Evolutionary conservation across 768 basidiomycete genomes (phyloP), one percentile per base, ranked within the genome.

Genomic region (Serendipita vermifera): DNA sequence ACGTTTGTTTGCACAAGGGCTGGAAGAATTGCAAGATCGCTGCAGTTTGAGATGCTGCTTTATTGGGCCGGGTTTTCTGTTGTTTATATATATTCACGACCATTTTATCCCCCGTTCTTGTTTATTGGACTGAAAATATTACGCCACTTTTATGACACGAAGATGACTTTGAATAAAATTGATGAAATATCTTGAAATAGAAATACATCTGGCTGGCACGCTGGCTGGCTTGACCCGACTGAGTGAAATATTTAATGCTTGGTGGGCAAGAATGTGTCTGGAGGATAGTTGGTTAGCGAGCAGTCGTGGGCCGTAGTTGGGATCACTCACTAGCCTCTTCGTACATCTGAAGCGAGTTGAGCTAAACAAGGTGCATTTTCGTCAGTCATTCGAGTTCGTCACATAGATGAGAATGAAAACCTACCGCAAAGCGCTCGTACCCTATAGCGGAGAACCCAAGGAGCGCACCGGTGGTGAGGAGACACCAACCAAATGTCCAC

Each of bases 401-500:
- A 58, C 58, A 33, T 48, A 48, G 22, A 41, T 32, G n/a, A 26
- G 32, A 35, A 32, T 26, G 1, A 2, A n/a, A 31, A 55, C 69
- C 56, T 63, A 82, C 83, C 73, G 88, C 87, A 79, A 94, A 97
- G 3, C 81, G 80, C 57, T 73, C 77, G 35, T 94, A 81, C 14
- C 92, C 92, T 6, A 91, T 70, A 56, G 94, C 74, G 3, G 84
- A 73, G 64, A 92, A 92, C 9, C 81, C 83, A 48, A 81, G 80
- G 43, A 93, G 75, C 7, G 82, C 80, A 1, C 76, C 78, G 27
- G 85, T 62, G 62, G 88, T 81, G 68, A 91, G 92, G 3, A 84
- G 56, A 55, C 92, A 80, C 91, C 90, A 94, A 48, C 87, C 70
- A 5, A 80, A 71, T 4, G 87, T 89, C 91, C 91, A 94, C 40